Evolutionary conservation across 306 rosid genomes (phyloP).

Genomic region (Corylus americana): DNA sequence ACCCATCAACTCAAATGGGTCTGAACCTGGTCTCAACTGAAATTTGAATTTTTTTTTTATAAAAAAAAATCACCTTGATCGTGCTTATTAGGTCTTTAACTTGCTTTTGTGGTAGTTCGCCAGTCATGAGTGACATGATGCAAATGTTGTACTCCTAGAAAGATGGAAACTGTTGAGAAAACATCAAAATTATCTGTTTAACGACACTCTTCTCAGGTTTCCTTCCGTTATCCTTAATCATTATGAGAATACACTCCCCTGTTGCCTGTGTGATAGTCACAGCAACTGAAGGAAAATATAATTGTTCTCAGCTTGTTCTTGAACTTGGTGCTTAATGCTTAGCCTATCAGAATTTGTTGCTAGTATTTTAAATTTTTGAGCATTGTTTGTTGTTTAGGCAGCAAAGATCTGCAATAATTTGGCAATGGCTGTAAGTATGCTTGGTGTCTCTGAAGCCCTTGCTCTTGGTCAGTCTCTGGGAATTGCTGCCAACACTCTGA

Average conservation of each 20-base stretch:
- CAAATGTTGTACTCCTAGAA: not conserved
- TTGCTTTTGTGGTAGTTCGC: not conserved
- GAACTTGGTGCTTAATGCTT: not conserved
- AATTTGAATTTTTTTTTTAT: not conserved
- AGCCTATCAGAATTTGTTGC: constrained; percentile 3
- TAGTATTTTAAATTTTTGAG: constrained; percentile 7
- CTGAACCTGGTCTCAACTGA: not conserved
- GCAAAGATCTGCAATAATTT: constrained; percentile 93
- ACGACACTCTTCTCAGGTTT: not conserved
- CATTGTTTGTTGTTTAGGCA: constrained; percentile 52
- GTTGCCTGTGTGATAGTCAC: not conserved
- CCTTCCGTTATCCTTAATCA: not conserved
- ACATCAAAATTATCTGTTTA: constrained; percentile 5
- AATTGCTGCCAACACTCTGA: constrained; percentile 70
- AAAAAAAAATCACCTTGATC: not conserved
- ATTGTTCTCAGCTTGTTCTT: not conserved
- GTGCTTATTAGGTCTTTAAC: not conserved
- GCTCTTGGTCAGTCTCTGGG: constrained; percentile 90
- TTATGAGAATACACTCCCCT: not conserved
- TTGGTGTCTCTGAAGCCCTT: constrained; percentile 94
- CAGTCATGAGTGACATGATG: not conserved
- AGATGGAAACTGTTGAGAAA: not conserved
- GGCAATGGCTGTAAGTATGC: constrained; percentile 94
- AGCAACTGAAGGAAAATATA: not conserved
- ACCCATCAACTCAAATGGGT: not conserved